These are phyloP conservation scores for Ascoidea asiatica DNA, from an alignment of 805 yeast genomes.

Conservation along the genomic window DNA sequence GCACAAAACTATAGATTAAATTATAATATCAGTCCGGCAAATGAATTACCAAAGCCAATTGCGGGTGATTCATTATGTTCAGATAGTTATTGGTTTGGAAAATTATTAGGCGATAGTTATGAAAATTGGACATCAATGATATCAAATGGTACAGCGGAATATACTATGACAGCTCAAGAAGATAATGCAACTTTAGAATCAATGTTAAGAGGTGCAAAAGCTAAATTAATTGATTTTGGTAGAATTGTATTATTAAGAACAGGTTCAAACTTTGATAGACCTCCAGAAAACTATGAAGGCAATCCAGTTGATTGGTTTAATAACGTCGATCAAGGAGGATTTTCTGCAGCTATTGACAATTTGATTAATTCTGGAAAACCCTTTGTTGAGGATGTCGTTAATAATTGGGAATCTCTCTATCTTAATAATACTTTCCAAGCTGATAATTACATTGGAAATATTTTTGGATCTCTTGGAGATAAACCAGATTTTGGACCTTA, in stretches of 20 bases:
- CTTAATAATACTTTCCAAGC: constrained; percentile 23
- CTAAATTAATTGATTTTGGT: constrained; percentile 41
- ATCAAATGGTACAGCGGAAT: constrained; percentile 45
- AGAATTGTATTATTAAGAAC: constrained; percentile 50
- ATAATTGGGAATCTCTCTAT: constrained; percentile 29
- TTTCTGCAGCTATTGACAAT: constrained; percentile 32
- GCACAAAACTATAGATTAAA: constrained; percentile 32
- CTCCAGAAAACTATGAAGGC: constrained; percentile 30
- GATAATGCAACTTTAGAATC: constrained; percentile 55
- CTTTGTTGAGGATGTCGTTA: constrained; percentile 36
- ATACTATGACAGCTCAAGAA: constrained; percentile 54
- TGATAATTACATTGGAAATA: constrained; percentile 47
- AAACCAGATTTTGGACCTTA: constrained; percentile 22
- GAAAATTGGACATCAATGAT: constrained; percentile 30
- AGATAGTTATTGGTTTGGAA: constrained; percentile 48
- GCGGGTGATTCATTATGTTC: constrained; percentile 49
- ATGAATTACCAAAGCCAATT: constrained; percentile 28
- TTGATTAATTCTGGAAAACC: constrained; percentile 41
- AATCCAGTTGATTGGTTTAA: constrained; percentile 37
- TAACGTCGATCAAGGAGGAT: constrained; percentile 37
- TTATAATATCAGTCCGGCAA: constrained; percentile 39
- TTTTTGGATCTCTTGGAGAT: constrained; percentile 40
- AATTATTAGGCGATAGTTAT: constrained; percentile 34
- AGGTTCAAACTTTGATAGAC: constrained; percentile 43
- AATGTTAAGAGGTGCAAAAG: constrained; percentile 36